phyloP scores from a whole-genome alignment of 192 early-diverging fungal species.

The Coemansia sp. region DNA sequence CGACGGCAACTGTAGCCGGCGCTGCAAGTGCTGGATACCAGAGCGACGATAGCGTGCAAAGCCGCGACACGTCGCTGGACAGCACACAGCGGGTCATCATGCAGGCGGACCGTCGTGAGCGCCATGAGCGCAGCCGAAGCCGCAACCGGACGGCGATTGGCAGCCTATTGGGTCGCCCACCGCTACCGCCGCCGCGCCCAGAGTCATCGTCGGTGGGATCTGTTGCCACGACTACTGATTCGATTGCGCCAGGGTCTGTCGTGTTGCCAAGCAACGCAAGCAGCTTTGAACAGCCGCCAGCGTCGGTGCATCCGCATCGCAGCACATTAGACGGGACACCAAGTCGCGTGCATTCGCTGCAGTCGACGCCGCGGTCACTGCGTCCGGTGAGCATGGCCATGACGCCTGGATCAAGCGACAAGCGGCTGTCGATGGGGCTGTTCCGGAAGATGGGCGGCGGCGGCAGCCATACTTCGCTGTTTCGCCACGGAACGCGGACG shows the following conservation, averaged over 20 bases:
- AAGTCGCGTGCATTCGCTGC: slow-evolving; percentile 34
- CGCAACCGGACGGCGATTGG: slow-evolving; percentile 21
- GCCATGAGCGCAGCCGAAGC: slow-evolving; percentile 41
- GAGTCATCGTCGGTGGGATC: slow-evolving; percentile 10
- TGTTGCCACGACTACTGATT: slow-evolving; percentile 5
- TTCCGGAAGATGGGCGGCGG: slow-evolving; percentile 30
- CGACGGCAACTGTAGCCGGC: not conserved
- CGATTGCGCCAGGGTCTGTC: not conserved
- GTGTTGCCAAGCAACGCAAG: not conserved
- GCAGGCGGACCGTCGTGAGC: slow-evolving; percentile 35
- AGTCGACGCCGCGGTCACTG: slow-evolving; percentile 30
- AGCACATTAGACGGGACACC: slow-evolving; percentile 38
- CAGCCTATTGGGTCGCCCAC: slow-evolving; percentile 10
- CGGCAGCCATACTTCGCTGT: slow-evolving; percentile 32
- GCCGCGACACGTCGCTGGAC: slow-evolving; percentile 32
- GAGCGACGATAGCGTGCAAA: slow-evolving; percentile 39
- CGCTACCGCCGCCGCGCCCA: slow-evolving; percentile 5
- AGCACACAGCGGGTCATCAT: slow-evolving; percentile 35
- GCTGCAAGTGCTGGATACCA: slow-evolving; percentile 10
- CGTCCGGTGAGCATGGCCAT: slow-evolving; percentile 45
- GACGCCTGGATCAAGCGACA: slow-evolving; percentile 17
- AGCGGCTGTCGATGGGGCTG: slow-evolving; percentile 49
- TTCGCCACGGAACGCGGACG: slow-evolving; percentile 31
- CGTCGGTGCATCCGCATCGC: slow-evolving; percentile 24
- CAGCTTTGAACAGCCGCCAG: slow-evolving; percentile 2